Evolutionary conservation across 495 filamentous ascomycete species (phyloP).

Genomic region (Parmelia sp.): DNA sequence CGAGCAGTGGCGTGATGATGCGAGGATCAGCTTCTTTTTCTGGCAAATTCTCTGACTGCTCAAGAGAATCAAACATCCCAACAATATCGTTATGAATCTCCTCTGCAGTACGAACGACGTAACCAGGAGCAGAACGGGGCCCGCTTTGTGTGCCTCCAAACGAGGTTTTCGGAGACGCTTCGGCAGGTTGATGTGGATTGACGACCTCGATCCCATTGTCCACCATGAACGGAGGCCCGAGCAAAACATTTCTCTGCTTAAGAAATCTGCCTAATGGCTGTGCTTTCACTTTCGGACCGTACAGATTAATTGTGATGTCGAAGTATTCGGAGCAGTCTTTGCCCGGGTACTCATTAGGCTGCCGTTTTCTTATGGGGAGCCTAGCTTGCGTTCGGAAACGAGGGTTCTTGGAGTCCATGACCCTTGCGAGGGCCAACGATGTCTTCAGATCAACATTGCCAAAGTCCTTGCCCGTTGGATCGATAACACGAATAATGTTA

Average conservation of each 20-base stretch:
- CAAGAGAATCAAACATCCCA: slow-evolving; percentile 78
- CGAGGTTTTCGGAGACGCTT: slow-evolving; percentile 27
- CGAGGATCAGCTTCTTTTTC: slow-evolving; percentile 58
- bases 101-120: slow-evolving; percentile 62
- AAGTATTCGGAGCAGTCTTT: slow-evolving; percentile 46
- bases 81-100: slow-evolving; percentile 79
- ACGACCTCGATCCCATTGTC: slow-evolving; percentile 58
- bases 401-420: slow-evolving; percentile 58
- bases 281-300: slow-evolving; percentile 65
- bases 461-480: slow-evolving; percentile 63
- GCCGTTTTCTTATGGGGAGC: slow-evolving; percentile 54
- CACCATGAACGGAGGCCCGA: slow-evolving; percentile 55
- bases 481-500: slow-evolving; percentile 58
- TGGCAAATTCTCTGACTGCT: slow-evolving; percentile 65
- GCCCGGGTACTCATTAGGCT: slow-evolving; percentile 50
- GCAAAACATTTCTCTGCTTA: slow-evolving; percentile 54
- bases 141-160: slow-evolving; percentile 17
- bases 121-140: slow-evolving; percentile 28
- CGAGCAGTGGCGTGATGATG: slow-evolving; percentile 64
- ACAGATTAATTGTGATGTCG: slow-evolving; percentile 64
- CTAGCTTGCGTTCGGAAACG: slow-evolving; percentile 60
- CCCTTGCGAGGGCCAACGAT: slow-evolving; percentile 57
- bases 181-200: slow-evolving; percentile 58
- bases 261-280: slow-evolving; percentile 58
- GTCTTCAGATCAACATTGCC: slow-evolving; percentile 67